Evolutionary conservation across 2,329 filamentous ascomycete species (phyloP).

Genomic region (Verticillium dahliae): DNA sequence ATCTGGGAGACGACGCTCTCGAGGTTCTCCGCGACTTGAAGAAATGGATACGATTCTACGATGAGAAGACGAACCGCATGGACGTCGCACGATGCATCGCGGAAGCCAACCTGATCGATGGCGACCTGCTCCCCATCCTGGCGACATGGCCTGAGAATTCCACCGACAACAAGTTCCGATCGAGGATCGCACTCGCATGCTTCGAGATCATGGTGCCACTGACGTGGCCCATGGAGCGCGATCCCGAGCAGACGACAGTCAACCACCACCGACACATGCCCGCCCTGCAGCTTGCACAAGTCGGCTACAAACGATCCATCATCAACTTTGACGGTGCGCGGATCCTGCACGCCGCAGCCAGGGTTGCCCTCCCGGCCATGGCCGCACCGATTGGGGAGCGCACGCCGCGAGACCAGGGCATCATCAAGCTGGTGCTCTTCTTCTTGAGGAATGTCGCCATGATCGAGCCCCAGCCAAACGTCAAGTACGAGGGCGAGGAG

Average conservation of each 20-base stretch:
- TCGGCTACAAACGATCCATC: conserved; percentile 82
- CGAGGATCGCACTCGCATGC: conserved; percentile 75
- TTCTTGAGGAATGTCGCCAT: conserved; percentile 84
- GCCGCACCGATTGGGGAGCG: conserved; percentile 70
- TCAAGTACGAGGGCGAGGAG: conserved; percentile 80
- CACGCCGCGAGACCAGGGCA: conserved; percentile 74
- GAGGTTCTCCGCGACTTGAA: conserved; percentile 90
- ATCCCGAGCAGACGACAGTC: conserved; percentile 74
- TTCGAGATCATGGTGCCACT: conserved; percentile 86
- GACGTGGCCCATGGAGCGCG: conserved; percentile 86
- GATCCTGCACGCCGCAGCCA: conserved; percentile 74
- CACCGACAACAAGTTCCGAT: conserved; percentile 66
- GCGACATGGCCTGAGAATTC: conserved; percentile 71
- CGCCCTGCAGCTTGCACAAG: conserved; percentile 79
- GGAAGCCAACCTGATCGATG: conserved; percentile 85
- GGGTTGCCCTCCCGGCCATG: conserved; percentile 80
- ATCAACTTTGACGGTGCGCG: conserved; percentile 74
- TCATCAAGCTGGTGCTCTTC: conserved; percentile 85
- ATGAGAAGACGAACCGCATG: conserved; percentile 87
- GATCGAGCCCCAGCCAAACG: conserved; percentile 67
- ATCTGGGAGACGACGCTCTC: conserved; percentile 86
- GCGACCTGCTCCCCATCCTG: conserved; percentile 85
- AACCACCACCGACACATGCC: conserved; percentile 92
- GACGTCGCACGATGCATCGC: conserved; percentile 90
- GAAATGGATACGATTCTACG: conserved; percentile 90